Conservation (phyloP, 352 stramenopile genomes). For the Peronospora farinosa region DNA sequence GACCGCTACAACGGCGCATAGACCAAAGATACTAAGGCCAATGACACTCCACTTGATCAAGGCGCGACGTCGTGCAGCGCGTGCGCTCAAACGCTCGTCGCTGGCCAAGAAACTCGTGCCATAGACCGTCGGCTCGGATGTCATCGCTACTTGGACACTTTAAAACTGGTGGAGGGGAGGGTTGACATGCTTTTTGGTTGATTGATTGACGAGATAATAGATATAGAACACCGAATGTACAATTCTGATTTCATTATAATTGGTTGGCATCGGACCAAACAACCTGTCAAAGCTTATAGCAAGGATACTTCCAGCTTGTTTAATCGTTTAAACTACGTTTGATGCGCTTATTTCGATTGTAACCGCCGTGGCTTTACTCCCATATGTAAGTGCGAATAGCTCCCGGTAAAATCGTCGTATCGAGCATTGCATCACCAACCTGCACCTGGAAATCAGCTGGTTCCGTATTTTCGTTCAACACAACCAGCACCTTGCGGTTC, state of each 20-base stretch:
- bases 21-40: background rate
- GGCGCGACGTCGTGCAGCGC: constrained; percentile 8
- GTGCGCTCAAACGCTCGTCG: constrained; percentile 22
- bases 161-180: too few species aligned
- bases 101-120: constrained; percentile 32
- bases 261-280: too few species aligned
- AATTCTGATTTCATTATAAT: background rate
- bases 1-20: background rate
- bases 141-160: background rate
- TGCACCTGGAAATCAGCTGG: constrained; percentile 57
- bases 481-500: constrained; percentile 68
- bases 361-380: background rate
- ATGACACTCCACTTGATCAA: constrained; percentile 30
- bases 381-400: constrained; percentile 62
- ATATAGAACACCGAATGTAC: background rate
- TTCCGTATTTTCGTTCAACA: constrained; percentile 83
- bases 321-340: background rate
- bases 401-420: constrained; percentile 46
- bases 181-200: background rate
- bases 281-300: background rate
- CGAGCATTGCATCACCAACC: constrained; percentile 34
- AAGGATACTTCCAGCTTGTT: background rate
- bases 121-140: constrained; percentile 34
- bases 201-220: too few species aligned
- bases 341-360: too few species aligned